A percentile compares a stretch with the other conserved stretches of the same genome.
These are phyloP conservation scores for Fusarium haematococcum DNA, from an alignment of 2,329 filamentous ascomycete species.

Conservation along the genomic window DNA sequence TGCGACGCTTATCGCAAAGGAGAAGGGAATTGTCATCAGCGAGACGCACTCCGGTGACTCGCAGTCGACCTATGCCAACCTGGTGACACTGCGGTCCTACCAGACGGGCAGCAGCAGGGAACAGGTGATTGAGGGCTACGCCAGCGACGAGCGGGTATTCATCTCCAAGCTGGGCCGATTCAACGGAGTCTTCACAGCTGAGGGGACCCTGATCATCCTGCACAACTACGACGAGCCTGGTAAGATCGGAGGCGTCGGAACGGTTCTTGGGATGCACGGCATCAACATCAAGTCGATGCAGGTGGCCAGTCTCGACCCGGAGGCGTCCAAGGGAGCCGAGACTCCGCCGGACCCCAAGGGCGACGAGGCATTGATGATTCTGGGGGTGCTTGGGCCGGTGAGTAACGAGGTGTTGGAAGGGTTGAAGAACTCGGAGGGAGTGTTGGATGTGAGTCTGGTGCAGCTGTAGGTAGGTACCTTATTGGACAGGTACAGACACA, in stretches of 20 bases:
- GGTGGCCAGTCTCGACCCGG: slow-evolving; percentile 66
- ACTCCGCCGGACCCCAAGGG: slow-evolving; percentile 46
- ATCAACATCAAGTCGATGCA: slow-evolving; percentile 88
- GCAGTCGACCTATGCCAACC: slow-evolving; percentile 74
- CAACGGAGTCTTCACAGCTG: slow-evolving; percentile 77
- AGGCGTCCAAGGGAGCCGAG: slow-evolving; percentile 37
- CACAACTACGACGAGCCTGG: slow-evolving; percentile 86
- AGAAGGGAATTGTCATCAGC: slow-evolving; percentile 82
- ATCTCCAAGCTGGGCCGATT: slow-evolving; percentile 82
- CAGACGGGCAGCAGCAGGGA: slow-evolving; percentile 48
- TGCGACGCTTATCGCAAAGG: slow-evolving; percentile 78
- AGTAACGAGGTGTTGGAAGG: slow-evolving; percentile 65
- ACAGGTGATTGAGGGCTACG: slow-evolving; percentile 73
- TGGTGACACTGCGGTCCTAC: slow-evolving; percentile 75
- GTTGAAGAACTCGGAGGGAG: slow-evolving; percentile 62
- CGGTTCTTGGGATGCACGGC: slow-evolving; percentile 73
- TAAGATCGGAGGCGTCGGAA: slow-evolving; percentile 85
- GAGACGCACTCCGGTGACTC: slow-evolving; percentile 76
- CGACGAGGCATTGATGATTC: slow-evolving; percentile 84
- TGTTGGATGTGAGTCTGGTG: slow-evolving; percentile 67
- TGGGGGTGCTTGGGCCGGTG: slow-evolving; percentile 77
- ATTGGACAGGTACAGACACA: background rate
- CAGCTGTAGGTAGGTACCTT: slow-evolving; percentile 47
- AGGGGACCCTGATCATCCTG: slow-evolving; percentile 80
- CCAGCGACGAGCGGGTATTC: slow-evolving; percentile 71